Base-by-base conservation (phyloP, 2,329 filamentous ascomycete species). In the Penicillium sp. region DNA sequence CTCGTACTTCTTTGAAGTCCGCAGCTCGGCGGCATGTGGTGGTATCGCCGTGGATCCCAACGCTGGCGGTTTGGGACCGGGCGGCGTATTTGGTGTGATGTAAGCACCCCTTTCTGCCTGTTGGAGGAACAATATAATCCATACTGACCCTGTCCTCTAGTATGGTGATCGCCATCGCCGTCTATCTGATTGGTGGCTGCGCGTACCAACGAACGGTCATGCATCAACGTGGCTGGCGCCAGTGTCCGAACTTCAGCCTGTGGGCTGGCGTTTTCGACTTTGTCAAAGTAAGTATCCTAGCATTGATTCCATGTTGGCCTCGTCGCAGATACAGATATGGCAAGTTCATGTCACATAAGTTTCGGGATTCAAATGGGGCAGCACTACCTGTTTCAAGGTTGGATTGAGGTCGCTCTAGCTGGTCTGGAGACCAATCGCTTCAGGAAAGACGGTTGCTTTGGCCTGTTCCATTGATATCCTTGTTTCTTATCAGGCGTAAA, bases 161-260 rank as follows among this genome's bases (percentile, higher is more conserved):
- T 59, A 78, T 77, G n/a, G 68, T 84, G 39, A 86, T 88, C 50
- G 89, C 92, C 10, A 82, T 97, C 37, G 77, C 93, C 10, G 94
- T 94, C 22, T 99, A 99, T 75, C 79, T 96, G 53, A 83, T 95
- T 37, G 94, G 94, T 64, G 94, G 94, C 68, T 89, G 96, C 66
- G 92, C 96, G 61, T 99, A 97, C 79, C 93, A 97, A 75, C 86
- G 94, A 57, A 95, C 91, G 32, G 92, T 99, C 56, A 88, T 92
- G 76, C 90, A 99, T 72, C 92, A 96, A 66, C 84, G 94, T 60
- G 94, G 94, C 46, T 97, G 93, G 94, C 85, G 90, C 65, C 94
- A 99, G 74, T 79, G 97, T 65, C 94, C 94, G 51, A 97, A 99
- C 77, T 97, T 94, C 78, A 86, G 85, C 65, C 83, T 97, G 65